Conservation (phyloP, 2,329 filamentous ascomycete species). For the Blastomyces percursus region DNA sequence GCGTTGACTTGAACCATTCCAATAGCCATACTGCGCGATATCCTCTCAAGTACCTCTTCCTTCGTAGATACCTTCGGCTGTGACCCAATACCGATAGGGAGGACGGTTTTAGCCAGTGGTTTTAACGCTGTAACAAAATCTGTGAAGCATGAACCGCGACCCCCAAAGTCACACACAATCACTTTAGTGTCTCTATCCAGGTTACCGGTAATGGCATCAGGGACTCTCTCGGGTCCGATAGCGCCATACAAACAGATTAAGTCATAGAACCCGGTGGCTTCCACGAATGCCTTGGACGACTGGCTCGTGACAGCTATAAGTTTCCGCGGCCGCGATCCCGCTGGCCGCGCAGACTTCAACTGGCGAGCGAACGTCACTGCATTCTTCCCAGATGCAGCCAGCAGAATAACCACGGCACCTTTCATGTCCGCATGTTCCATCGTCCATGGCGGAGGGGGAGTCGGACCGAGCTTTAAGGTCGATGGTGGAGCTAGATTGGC, state of each 20-base stretch:
- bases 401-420: conserved; percentile 15
- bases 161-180: conserved; percentile 2
- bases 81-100: conserved; percentile 1
- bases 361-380: conserved; percentile 17
- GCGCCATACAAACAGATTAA: neutral
- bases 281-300: conserved; percentile 10
- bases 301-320: conserved; percentile 18
- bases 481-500: conserved; percentile 8
- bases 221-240: neutral
- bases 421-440: conserved; percentile 14
- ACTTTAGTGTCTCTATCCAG: neutral
- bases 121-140: neutral
- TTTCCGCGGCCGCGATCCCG: conserved; percentile 9
- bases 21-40: neutral
- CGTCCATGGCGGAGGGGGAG: conserved; percentile 13
- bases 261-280: conserved; percentile 5
- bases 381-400: conserved; percentile 18
- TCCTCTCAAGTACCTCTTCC: neutral
- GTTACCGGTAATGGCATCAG: neutral
- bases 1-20: conserved; percentile 3
- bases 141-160: neutral
- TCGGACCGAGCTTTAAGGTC: conserved; percentile 1
- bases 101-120: neutral
- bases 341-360: conserved; percentile 16
- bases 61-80: neutral